These are phyloP conservation scores for Aspergillus texensis DNA, from an alignment of 2,329 filamentous ascomycete species.

Conservation along the genomic window DNA sequence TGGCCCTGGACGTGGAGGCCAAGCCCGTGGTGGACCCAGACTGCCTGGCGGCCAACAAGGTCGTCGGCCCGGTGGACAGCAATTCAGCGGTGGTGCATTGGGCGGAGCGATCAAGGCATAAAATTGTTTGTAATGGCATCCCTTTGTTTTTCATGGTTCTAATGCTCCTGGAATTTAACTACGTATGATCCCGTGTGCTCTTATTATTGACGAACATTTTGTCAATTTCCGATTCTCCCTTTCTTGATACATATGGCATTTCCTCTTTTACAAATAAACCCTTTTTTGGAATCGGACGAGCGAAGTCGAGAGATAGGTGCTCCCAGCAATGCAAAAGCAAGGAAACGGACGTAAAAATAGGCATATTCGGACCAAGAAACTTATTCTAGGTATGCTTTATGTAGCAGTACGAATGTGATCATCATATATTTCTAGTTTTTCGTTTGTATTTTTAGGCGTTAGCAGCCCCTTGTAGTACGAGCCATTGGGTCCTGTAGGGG, in stretches of 20 bases:
- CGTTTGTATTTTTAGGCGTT: no score
- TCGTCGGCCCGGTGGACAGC: slow-evolving; percentile 51
- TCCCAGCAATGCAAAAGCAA: not conserved
- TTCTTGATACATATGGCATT: slow-evolving; percentile 20
- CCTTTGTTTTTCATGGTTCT: slow-evolving; percentile 26
- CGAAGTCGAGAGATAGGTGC: slow-evolving; percentile 7
- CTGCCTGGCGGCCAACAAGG: slow-evolving; percentile 44
- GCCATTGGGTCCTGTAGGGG: no score
- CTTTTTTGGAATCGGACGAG: slow-evolving; percentile 24
- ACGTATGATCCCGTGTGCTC: slow-evolving; percentile 24
- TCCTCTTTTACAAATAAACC: slow-evolving; percentile 23
- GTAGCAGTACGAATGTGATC: not conserved
- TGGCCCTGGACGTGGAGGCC: slow-evolving; percentile 47
- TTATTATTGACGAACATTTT: slow-evolving; percentile 10
- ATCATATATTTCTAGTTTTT: no score
- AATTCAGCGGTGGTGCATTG: slow-evolving; percentile 54
- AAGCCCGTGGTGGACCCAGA: slow-evolving; percentile 41
- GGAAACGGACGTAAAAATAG: not conserved
- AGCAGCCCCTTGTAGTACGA: no score
- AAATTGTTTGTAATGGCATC: slow-evolving; percentile 40
- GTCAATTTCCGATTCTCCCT: slow-evolving; percentile 13
- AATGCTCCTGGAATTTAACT: slow-evolving; percentile 28
- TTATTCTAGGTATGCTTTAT: not conserved
- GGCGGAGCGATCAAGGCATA: slow-evolving; percentile 55
- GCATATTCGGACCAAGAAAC: not conserved